These are phyloP conservation scores for Wickerhamiella kurtzmanii DNA, from an alignment of 805 yeast species.

Conservation along the genomic window DNA sequence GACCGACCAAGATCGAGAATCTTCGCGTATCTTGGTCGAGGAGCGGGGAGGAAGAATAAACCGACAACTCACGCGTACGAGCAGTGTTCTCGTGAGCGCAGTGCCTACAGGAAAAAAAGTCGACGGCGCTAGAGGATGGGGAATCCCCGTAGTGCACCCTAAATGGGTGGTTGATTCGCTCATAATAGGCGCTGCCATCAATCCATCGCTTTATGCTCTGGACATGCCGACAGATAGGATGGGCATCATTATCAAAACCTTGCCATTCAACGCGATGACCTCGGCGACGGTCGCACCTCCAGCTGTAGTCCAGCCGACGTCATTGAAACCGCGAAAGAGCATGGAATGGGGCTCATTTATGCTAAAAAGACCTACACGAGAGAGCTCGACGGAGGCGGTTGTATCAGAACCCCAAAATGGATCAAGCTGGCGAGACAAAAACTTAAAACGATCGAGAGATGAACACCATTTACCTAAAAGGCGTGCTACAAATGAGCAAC, in stretches of 20 bases:
- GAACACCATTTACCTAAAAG: too few species aligned
- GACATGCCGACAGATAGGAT: neutral
- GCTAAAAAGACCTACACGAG: neutral
- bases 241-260: neutral
- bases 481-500: too few species aligned
- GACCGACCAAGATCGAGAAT: conserved; percentile 17
- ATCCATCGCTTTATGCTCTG: conserved; percentile 16
- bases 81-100: conserved; percentile 24
- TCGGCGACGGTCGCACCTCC: neutral
- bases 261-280: too few species aligned
- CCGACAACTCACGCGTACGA: conserved; percentile 19
- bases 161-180: conserved; percentile 34
- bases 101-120: conserved; percentile 24
- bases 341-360: neutral
- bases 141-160: conserved; percentile 31
- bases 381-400: too few species aligned
- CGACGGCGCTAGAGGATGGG: conserved; percentile 29
- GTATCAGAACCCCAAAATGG: too few species aligned
- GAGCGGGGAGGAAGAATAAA: conserved; percentile 26
- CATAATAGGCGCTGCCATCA: conserved; percentile 30
- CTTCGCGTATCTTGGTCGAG: conserved; percentile 20
- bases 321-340: neutral
- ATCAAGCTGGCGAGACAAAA: too few species aligned
- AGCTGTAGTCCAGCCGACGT: neutral
- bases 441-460: too few species aligned